phyloP scores from a whole-genome alignment of 2,329 filamentous ascomycete genomes.

The Scleromitrula shiraiana region DNA sequence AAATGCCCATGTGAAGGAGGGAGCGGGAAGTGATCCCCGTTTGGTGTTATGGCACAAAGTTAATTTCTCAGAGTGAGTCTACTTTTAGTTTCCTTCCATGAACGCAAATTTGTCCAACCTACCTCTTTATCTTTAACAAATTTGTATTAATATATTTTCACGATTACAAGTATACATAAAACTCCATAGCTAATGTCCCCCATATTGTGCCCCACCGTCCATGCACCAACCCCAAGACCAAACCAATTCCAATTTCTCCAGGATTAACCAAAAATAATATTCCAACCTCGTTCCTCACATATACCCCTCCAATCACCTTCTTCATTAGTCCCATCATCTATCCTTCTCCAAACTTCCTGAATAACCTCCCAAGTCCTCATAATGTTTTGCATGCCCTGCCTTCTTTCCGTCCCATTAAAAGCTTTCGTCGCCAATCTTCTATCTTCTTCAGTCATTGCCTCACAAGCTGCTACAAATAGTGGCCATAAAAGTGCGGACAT shows the following conservation, averaged over 20 bases:
- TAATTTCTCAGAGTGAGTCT: too few species aligned
- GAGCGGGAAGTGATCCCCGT: too few species aligned
- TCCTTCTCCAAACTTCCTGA: slow-evolving; percentile 51
- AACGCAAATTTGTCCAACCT: too few species aligned
- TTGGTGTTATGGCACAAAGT: too few species aligned
- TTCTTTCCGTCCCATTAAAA: slow-evolving; percentile 44
- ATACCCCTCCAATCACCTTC: slow-evolving; percentile 41
- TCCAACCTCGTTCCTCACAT: slow-evolving; percentile 49
- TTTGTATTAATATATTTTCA: neutral
- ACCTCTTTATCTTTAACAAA: neutral
- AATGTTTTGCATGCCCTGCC: slow-evolving; percentile 60
- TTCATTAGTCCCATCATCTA: slow-evolving; percentile 30
- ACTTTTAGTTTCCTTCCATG: too few species aligned
- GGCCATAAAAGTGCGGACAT: slow-evolving; percentile 59
- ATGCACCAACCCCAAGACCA: neutral
- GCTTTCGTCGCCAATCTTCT: slow-evolving; percentile 42
- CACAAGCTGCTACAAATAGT: slow-evolving; percentile 54
- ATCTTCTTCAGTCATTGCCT: slow-evolving; percentile 43
- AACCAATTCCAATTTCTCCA: neutral
- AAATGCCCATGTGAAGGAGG: too few species aligned
- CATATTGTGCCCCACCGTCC: neutral
- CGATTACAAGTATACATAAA: neutral
- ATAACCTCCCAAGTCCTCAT: slow-evolving; percentile 52
- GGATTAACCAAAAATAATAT: slow-evolving; percentile 46
- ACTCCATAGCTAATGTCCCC: neutral